A percentile compares a stretch with the other conserved stretches of the same genome.
Conservation (phyloP, 2,329 filamentous ascomycete species). For the Hymenotorrendiella dingleyae region DNA sequence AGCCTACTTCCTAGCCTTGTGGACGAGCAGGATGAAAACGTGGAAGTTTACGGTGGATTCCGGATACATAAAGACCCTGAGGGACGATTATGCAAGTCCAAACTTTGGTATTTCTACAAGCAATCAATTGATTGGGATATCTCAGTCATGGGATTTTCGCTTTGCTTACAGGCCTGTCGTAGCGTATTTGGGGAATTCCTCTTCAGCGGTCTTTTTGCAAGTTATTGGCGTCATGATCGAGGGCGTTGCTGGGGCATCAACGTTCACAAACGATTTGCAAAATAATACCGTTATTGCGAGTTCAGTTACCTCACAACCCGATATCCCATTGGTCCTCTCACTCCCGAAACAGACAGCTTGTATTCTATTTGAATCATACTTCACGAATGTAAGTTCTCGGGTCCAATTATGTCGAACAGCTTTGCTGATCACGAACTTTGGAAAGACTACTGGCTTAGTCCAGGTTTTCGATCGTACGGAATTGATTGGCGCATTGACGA, state of each 20-base stretch:
- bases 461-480: conserved; percentile 50
- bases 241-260: conserved; percentile 19
- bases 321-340: conserved; percentile 43
- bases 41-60: conserved; percentile 46
- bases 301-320: conserved; percentile 35
- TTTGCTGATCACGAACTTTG: conserved; percentile 6
- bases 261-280: conserved; percentile 23
- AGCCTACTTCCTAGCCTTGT: no score
- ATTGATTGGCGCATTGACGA: conserved; percentile 45
- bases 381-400: conserved; percentile 45
- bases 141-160: no score
- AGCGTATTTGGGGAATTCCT: conserved; percentile 28
- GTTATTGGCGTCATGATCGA: conserved; percentile 24
- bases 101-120: not conserved
- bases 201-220: conserved; percentile 25
- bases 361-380: conserved; percentile 52
- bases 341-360: conserved; percentile 50
- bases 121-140: no score
- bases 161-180: no score
- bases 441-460: conserved; percentile 52
- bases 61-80: conserved; percentile 56
- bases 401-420: not conserved
- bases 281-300: conserved; percentile 24
- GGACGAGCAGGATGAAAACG: conserved; percentile 47
- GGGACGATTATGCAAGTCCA: conserved; percentile 47